Evolutionary conservation across 768 basidiomycete genomes (phyloP).

Genomic region (Agrocybe pediades): DNA sequence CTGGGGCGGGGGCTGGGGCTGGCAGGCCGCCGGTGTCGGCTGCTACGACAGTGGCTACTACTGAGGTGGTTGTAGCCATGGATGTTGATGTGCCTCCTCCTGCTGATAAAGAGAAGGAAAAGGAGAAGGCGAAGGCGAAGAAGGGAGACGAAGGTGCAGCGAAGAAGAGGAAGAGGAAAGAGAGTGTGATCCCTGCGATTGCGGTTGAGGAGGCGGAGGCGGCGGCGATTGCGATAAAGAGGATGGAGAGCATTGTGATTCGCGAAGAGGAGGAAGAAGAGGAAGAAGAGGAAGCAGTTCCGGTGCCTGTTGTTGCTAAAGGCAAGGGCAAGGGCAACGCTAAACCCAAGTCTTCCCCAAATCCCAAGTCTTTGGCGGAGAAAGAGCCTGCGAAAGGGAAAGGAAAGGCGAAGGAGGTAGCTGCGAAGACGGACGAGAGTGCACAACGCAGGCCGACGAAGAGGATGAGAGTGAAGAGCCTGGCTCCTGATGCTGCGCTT

Average conservation of each 20-base stretch:
- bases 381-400: slow-evolving; percentile 1
- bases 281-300: neutral
- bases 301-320: neutral
- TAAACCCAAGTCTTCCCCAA: slow-evolving; percentile 4
- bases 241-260: neutral
- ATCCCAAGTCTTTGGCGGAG: neutral
- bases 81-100: neutral
- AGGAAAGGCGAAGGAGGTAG: slow-evolving; percentile 20
- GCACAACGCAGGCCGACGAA: neutral
- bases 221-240: neutral
- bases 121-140: slow-evolving; percentile 8
- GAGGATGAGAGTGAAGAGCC: neutral
- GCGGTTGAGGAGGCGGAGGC: neutral
- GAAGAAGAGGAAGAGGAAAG: slow-evolving; percentile 2
- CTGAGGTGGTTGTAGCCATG: neutral
- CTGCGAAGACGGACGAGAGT: slow-evolving; percentile 14
- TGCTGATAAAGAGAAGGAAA: neutral
- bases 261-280: neutral
- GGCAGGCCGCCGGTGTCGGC: neutral
- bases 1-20: neutral
- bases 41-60: neutral
- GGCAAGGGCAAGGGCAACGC: slow-evolving; percentile 8
- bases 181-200: neutral
- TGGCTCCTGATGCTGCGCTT: too few species aligned
- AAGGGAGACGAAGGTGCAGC: slow-evolving; percentile 11